Evolutionary conservation across 495 filamentous ascomycete genomes (phyloP).

Genomic region (Tuber magnatum): DNA sequence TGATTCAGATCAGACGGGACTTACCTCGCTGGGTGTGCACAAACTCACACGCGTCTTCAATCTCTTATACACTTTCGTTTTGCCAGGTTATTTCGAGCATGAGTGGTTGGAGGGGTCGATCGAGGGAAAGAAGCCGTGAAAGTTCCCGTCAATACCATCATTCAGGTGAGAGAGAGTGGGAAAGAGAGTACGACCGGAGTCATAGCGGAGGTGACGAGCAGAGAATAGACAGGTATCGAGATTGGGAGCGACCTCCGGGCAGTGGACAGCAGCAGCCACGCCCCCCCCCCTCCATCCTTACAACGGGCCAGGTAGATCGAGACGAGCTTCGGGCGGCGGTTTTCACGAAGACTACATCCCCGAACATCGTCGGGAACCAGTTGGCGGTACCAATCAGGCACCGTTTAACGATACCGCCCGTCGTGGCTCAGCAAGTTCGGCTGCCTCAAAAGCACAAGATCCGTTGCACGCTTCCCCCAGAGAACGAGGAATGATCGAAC

Average conservation of each 20-base stretch:
- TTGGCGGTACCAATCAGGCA: background rate
- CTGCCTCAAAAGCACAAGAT: background rate
- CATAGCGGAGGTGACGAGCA: background rate
- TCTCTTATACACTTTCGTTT: background rate
- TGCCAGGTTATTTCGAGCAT: background rate
- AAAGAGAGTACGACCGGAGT: background rate
- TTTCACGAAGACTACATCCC: background rate
- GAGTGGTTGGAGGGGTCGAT: background rate
- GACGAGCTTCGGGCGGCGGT: background rate
- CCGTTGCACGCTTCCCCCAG: background rate
- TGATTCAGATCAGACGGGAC: background rate
- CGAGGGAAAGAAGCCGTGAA: constrained; percentile 1
- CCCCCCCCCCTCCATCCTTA: background rate
- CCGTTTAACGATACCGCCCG: background rate
- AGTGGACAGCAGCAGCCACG: background rate
- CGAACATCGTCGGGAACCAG: background rate
- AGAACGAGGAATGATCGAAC: background rate
- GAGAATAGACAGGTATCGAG: background rate
- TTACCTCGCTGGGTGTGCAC: background rate
- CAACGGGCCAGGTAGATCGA: background rate
- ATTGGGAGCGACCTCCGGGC: background rate
- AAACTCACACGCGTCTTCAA: background rate
- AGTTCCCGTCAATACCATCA: background rate
- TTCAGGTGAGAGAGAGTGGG: background rate
- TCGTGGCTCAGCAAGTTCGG: background rate